Conservation (phyloP, 805 yeast genomes). For the Ogataea naganishii region DNA sequence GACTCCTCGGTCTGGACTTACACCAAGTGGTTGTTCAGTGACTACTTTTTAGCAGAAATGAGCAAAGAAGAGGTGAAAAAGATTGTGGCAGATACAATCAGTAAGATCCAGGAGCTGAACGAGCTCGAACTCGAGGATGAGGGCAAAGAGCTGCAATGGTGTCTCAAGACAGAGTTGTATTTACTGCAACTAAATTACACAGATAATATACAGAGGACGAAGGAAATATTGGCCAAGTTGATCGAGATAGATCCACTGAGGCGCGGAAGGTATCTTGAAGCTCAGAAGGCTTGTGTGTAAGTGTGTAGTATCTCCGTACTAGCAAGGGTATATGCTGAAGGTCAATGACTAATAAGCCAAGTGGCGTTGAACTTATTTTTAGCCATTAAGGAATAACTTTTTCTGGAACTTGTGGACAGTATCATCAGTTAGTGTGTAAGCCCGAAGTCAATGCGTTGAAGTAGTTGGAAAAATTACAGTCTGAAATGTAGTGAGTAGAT, state of each 20-base stretch:
- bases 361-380: not conserved
- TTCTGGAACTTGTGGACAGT: too few relatives aligned
- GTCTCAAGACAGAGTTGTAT: constrained; percentile 51
- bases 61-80: constrained; percentile 22
- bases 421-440: too few relatives aligned
- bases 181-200: constrained; percentile 28
- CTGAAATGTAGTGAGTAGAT: too few relatives aligned
- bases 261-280: constrained; percentile 48
- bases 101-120: constrained; percentile 51
- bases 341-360: constrained; percentile 15
- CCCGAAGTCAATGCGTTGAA: too few relatives aligned
- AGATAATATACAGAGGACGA: constrained; percentile 7
- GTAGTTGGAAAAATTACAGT: too few relatives aligned
- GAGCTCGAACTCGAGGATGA: constrained; percentile 65
- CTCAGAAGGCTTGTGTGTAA: too few relatives aligned
- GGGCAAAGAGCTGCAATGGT: constrained; percentile 63
- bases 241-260: constrained; percentile 58
- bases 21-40: constrained; percentile 65
- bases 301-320: too few relatives aligned
- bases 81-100: constrained; percentile 37
- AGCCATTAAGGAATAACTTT: too few relatives aligned
- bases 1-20: constrained; percentile 94
- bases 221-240: constrained; percentile 31
- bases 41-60: constrained; percentile 28
- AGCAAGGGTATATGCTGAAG: too few relatives aligned